Evolutionary conservation across 1,139 yeast genomes (phyloP), one percentile per base, ranked within the genome.

Genomic region (Yamadazyma trypodendri): DNA sequence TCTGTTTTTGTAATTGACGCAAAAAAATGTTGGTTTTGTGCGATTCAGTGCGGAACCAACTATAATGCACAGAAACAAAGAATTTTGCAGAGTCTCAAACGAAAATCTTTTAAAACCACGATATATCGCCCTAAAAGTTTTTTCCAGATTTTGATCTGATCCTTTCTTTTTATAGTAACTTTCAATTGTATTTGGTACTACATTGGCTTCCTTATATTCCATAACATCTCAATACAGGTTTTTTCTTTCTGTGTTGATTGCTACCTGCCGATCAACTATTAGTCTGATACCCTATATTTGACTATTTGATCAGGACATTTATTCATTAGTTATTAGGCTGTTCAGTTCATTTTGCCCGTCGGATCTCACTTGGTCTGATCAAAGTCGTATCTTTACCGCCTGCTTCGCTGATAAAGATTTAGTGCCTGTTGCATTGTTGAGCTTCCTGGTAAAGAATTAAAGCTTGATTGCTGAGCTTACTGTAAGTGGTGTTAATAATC

Each of bases 21-120:
- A 25, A 6, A 12, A 25, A 25, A n/a, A n/a, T n/a, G n/a, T 18
- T 18, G 21, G 21, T 18, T 18, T 23, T 23, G 24, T 23, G 24
- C 24, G n/a, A 18, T 18, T 18, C 8, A 18, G 8, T 18, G 21
- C n/a, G 11, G 13, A n/a, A 23, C 10, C 13, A 23, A n/a, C 25
- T n/a, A 10, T 6, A 23, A 23, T 10, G 23, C 23, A 21, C 23
- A 21, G 10, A 21, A 21, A n/a, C n/a, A n/a, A n/a, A n/a, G n/a
- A n/a, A n/a, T n/a, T n/a, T n/a, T n/a, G n/a, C n/a, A n/a, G 7
- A 18, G 5, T 18, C 21, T 16, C 29, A 27, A n/a, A n/a, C 18
- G 29, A 27, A 27, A 27, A 27, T 27, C 18, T 27, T 27, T 27
- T 27, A 27, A 27, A 15, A 15, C 14, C 17, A 27, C 29, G 8